Evolutionary conservation across 768 basidiomycete genomes (phyloP).

Genomic region (Kwoniella heveanensis): DNA sequence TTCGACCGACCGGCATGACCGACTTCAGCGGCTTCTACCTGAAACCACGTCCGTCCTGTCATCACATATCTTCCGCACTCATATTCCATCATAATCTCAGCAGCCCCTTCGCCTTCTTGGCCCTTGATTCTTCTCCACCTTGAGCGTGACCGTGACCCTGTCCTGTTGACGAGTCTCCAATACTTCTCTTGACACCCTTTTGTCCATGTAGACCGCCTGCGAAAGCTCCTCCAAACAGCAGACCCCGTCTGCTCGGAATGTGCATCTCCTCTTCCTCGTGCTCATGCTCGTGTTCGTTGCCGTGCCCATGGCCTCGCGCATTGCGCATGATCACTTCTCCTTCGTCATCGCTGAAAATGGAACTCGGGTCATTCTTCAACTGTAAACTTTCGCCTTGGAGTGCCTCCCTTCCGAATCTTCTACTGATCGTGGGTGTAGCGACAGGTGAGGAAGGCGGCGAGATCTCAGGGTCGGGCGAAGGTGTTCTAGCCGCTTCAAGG

Average conservation of each 20-base stretch:
- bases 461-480: constrained; percentile 13
- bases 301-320: not conserved
- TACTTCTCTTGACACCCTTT: constrained; percentile 11
- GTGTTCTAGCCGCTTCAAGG: constrained; percentile 1
- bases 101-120: constrained; percentile 13
- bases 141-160: not conserved
- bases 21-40: too few species aligned
- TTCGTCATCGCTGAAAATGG: constrained; percentile 22
- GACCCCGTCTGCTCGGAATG: constrained; percentile 20
- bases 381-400: not conserved
- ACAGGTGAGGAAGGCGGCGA: constrained; percentile 25
- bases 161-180: constrained; percentile 4
- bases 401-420: constrained; percentile 8
- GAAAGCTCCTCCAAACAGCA: constrained; percentile 17
- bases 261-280: constrained; percentile 6
- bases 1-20: too few species aligned
- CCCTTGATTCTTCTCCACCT: constrained; percentile 2
- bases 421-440: constrained; percentile 15
- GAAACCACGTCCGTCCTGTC: too few species aligned
- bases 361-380: not conserved
- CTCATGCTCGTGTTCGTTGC: constrained; percentile 7
- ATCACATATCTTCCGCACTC: too few species aligned
- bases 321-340: constrained; percentile 19
- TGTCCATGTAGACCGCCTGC: not conserved
- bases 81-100: constrained; percentile 13